Conservation (phyloP, 805 yeast species). For the Myxozyma kluyveri region DNA sequence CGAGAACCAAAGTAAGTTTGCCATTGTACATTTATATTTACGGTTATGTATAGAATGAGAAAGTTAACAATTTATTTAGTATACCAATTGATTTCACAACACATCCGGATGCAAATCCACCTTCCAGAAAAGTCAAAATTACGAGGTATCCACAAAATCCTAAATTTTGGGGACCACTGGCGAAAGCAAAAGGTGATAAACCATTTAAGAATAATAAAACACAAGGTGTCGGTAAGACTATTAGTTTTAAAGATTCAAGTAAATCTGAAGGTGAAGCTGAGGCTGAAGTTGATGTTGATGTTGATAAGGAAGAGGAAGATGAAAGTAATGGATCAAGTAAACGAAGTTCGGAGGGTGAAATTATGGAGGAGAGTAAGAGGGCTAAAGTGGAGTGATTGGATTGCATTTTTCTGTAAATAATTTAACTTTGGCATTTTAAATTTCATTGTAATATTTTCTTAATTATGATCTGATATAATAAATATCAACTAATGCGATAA, state of each 20-base stretch:
- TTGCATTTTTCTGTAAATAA: no score
- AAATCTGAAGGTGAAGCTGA: neutral
- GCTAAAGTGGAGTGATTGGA: no score
- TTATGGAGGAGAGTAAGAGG: neutral
- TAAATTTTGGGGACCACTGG: slow-evolving; percentile 96
- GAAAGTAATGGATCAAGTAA: slow-evolving; percentile 1
- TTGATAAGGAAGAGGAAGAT: neutral
- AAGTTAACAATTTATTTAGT: slow-evolving; percentile 29
- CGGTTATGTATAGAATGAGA: neutral
- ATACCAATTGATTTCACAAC: slow-evolving; percentile 51
- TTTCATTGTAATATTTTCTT: neutral
- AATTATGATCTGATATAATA: no score
- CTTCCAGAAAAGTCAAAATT: slow-evolving; percentile 73
- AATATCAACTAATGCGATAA: no score
- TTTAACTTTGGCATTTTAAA: neutral
- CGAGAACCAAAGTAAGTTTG: slow-evolving; percentile 25
- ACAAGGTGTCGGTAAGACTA: slow-evolving; percentile 1
- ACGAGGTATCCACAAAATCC: slow-evolving; percentile 92
- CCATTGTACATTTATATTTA: neutral
- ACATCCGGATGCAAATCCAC: slow-evolving; percentile 55
- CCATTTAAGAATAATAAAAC: slow-evolving; percentile 1
- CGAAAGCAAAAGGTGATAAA: slow-evolving; percentile 53
- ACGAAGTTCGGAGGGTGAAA: neutral
- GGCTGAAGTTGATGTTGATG: neutral
- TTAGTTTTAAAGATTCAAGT: neutral